Percentiles rank a stretch among this genome's conserved stretches.
These are phyloP conservation scores for Casuarina equisetifolia DNA, from an alignment of 306 rosid genomes.

Conservation along the genomic window DNA sequence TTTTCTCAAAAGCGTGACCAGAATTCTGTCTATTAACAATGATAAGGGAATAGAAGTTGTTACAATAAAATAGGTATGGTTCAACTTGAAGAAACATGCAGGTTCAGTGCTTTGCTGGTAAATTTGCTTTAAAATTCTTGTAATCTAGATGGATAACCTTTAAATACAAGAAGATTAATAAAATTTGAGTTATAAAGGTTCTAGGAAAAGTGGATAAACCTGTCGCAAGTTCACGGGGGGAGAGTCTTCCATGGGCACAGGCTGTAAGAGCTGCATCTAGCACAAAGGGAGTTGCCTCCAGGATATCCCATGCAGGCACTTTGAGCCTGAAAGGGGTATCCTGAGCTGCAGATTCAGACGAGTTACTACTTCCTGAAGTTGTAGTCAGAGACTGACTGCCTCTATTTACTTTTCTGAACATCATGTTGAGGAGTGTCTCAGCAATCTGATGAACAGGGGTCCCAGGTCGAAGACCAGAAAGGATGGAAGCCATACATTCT, in stretches of 20 bases:
- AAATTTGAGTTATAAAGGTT: conserved; percentile 4
- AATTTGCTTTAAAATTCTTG: background rate
- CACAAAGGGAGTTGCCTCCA: conserved; percentile 89
- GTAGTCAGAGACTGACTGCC: conserved; percentile 55
- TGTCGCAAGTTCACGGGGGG: conserved; percentile 88
- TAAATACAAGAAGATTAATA: background rate
- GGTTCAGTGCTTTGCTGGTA: background rate
- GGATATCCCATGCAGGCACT: conserved; percentile 96
- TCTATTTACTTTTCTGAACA: conserved; percentile 68
- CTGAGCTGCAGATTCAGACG: conserved; percentile 56
- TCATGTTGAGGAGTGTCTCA: conserved; percentile 69
- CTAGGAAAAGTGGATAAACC: conserved; percentile 44
- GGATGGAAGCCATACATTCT: conserved; percentile 81
- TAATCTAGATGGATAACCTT: background rate
- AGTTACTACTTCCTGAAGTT: conserved; percentile 62
- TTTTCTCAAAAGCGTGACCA: background rate
- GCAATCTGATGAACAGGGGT: conserved; percentile 71
- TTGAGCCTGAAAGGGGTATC: conserved; percentile 66
- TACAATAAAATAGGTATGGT: background rate
- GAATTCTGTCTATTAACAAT: background rate
- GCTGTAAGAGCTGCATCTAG: conserved; percentile 92
- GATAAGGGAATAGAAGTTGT: background rate
- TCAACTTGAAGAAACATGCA: background rate
- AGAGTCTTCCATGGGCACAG: conserved; percentile 81
- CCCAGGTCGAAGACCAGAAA: conserved; percentile 64